These are phyloP conservation scores for Aspergillus hiratsukae DNA, from an alignment of 2,329 filamentous ascomycete genomes.

Conservation along the genomic window DNA sequence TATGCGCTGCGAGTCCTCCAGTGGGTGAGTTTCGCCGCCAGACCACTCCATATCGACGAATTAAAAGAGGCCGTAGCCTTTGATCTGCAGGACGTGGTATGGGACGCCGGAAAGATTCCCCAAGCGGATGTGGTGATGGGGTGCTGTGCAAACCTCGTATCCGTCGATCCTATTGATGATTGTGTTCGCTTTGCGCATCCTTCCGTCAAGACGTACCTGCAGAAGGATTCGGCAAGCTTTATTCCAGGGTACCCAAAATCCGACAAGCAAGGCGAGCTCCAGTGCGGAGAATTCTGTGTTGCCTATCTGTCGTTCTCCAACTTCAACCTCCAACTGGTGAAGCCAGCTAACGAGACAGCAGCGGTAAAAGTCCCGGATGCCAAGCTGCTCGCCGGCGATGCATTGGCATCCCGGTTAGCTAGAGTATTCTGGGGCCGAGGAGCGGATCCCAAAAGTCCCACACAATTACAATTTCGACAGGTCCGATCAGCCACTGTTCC, in stretches of 20 bases:
- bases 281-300: conserved; percentile 20
- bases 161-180: conserved; percentile 12
- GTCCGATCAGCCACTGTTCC: conserved; percentile 6
- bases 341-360: background rate
- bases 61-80: conserved; percentile 18
- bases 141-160: conserved; percentile 20
- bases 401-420: background rate
- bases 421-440: background rate
- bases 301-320: conserved; percentile 18
- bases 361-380: background rate
- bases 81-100: conserved; percentile 10
- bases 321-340: conserved; percentile 13
- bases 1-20: conserved; percentile 12
- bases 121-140: conserved; percentile 13
- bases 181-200: conserved; percentile 19
- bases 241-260: conserved; percentile 2
- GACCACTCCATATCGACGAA: conserved; percentile 19
- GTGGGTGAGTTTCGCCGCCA: conserved; percentile 20
- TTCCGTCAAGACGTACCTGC: conserved; percentile 17
- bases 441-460: background rate
- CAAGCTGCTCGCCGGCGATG: background rate
- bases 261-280: conserved; percentile 4
- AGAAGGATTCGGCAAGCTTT: conserved; percentile 2
- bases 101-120: conserved; percentile 14
- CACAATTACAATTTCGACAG: background rate